These are phyloP conservation scores for Trichoderma sp. DNA, from an alignment of 2,329 filamentous ascomycete genomes.

Conservation along the genomic window DNA sequence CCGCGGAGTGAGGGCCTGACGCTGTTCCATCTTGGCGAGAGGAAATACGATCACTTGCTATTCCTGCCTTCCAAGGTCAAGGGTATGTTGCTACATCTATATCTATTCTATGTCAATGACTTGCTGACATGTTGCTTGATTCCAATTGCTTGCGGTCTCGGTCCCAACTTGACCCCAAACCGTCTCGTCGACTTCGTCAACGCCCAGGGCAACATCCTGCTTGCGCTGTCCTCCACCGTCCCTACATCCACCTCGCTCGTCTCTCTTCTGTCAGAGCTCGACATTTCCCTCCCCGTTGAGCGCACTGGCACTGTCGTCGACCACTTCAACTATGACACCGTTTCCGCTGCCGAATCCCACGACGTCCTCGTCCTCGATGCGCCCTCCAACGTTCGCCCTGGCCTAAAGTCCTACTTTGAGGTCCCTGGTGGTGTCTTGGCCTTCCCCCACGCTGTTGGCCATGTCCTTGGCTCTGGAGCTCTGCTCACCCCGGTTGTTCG, in stretches of 20 bases:
- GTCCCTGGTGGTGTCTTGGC: conserved; percentile 62
- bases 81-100: conserved; percentile 50
- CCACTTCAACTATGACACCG: conserved; percentile 89
- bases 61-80: conserved; percentile 89
- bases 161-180: conserved; percentile 83
- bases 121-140: not conserved
- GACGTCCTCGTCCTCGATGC: conserved; percentile 81
- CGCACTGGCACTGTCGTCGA: conserved; percentile 85
- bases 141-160: conserved; percentile 58
- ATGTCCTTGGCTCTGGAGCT: conserved; percentile 75
- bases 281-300: conserved; percentile 83
- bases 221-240: conserved; percentile 74
- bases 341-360: conserved; percentile 77
- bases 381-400: conserved; percentile 64
- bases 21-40: conserved; percentile 84
- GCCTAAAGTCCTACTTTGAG: conserved; percentile 75
- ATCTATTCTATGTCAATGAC: not conserved
- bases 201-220: conserved; percentile 84
- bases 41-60: conserved; percentile 86
- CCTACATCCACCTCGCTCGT: conserved; percentile 72
- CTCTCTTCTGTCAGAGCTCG: conserved; percentile 81
- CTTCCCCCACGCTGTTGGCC: conserved; percentile 79
- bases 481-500: conserved; percentile 80
- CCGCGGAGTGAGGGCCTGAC: conserved; percentile 76
- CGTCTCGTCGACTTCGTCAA: conserved; percentile 89